phyloP scores from a whole-genome alignment of 2,329 filamentous ascomycete species.

The Exserohilum rostratum region DNA sequence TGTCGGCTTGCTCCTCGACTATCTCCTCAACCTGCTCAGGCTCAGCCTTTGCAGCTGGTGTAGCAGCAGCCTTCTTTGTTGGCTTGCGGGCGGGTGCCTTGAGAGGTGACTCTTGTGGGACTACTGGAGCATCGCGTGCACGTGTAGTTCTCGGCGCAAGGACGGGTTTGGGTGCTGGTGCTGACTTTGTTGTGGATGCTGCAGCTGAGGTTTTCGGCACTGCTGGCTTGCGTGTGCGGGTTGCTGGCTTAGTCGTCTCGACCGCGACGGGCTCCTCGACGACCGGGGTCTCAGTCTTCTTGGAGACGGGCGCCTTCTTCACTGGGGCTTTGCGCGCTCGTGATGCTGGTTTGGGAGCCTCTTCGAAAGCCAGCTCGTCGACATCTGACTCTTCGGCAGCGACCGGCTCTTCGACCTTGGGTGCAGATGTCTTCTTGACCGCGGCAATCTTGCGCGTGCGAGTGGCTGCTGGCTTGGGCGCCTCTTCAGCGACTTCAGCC shows the following conservation, averaged over 20 bases:
- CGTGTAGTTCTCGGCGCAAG: constrained; percentile 27
- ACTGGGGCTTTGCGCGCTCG: constrained; percentile 28
- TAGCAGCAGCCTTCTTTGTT: constrained; percentile 23
- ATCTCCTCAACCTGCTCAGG: constrained; percentile 10
- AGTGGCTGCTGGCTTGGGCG: constrained; percentile 23
- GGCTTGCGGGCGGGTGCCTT: constrained; percentile 37
- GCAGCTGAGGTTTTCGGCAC: constrained; percentile 17
- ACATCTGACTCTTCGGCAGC: constrained; percentile 13
- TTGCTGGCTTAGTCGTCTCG: constrained; percentile 25
- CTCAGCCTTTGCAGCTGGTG: constrained; percentile 17
- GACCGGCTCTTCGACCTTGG: constrained; percentile 15
- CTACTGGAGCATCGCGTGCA: constrained; percentile 24
- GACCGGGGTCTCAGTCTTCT: constrained; percentile 12
- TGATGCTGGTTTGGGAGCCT: constrained; percentile 21
- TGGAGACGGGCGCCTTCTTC: constrained; percentile 22
- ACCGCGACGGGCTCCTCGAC: constrained; percentile 13
- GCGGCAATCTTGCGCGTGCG: constrained; percentile 27
- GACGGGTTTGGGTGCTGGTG: constrained; percentile 14
- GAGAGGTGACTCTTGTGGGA: constrained; percentile 32
- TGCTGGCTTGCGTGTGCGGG: constrained; percentile 28
- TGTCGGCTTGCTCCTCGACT: constrained; percentile 11
- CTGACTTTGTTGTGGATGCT: constrained; percentile 12
- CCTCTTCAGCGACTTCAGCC: constrained; percentile 18
- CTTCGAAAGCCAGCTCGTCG: constrained; percentile 15
- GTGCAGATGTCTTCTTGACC: constrained; percentile 21